phyloP scores from a whole-genome alignment of 2,329 filamentous ascomycete species.

The Fusarium odoratissimum region DNA sequence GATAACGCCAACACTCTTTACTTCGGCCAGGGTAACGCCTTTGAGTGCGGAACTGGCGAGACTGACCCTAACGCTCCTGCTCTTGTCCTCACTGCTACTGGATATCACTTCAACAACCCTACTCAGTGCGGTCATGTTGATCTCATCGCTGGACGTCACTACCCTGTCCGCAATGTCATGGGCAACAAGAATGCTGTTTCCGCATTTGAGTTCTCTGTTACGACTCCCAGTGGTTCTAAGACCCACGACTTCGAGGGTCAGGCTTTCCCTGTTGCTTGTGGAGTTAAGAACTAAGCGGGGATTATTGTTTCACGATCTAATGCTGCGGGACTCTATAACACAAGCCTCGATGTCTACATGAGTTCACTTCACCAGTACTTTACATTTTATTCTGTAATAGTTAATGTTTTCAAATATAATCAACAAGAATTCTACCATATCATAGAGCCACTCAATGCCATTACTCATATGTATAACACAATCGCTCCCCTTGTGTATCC shows the following conservation, averaged over 20 bases:
- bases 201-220: background rate
- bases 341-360: background rate
- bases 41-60: slow-evolving; percentile 25
- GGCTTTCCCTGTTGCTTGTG: slow-evolving; percentile 1
- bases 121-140: slow-evolving; percentile 28
- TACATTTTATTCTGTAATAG: background rate
- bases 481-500: background rate
- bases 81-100: slow-evolving; percentile 15
- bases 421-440: no score
- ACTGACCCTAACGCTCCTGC: slow-evolving; percentile 10
- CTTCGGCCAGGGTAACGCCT: slow-evolving; percentile 37
- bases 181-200: slow-evolving; percentile 25
- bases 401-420: background rate
- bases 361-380: background rate
- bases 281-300: background rate
- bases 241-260: background rate
- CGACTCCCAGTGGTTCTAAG: background rate
- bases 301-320: background rate
- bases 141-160: slow-evolving; percentile 26
- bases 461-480: background rate
- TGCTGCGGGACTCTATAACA: background rate
- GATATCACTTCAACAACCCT: slow-evolving; percentile 20
- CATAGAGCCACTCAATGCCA: rapidly evolving
- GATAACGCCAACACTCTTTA: slow-evolving; percentile 42
- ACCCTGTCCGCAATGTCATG: slow-evolving; percentile 40